These are phyloP conservation scores for Phalaenopsis hybrid DNA, from an alignment of 116 monocot species.

Conservation along the genomic window DNA sequence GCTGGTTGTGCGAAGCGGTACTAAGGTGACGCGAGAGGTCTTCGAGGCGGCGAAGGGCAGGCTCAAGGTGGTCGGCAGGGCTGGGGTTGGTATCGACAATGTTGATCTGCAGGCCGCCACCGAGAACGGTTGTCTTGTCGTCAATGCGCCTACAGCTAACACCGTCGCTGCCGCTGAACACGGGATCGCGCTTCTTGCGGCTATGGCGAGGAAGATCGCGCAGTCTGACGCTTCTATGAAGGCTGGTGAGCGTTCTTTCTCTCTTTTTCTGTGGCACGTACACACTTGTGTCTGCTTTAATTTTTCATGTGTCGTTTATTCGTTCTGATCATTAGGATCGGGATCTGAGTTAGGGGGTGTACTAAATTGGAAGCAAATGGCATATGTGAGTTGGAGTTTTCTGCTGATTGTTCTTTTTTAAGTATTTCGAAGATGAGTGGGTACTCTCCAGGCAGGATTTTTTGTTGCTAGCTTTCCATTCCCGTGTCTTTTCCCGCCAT, in stretches of 20 bases:
- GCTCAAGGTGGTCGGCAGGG: constrained; percentile 71
- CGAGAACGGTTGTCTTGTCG: constrained; percentile 73
- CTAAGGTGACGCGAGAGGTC: constrained; percentile 78
- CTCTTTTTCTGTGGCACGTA: not conserved
- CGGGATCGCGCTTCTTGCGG: constrained; percentile 62
- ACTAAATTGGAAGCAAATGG: not conserved
- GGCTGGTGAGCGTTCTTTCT: constrained; percentile 35
- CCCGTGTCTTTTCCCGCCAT: not conserved
- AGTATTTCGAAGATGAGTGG: not conserved
- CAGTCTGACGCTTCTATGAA: constrained; percentile 71
- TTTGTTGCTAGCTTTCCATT: not conserved
- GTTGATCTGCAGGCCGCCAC: constrained; percentile 86
- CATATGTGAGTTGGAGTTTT: not conserved
- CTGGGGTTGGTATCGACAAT: constrained; percentile 91
- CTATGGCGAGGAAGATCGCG: constrained; percentile 72
- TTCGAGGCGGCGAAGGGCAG: constrained; percentile 65
- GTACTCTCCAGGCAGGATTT: not conserved
- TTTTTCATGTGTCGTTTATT: not conserved
- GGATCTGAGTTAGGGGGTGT: constrained; percentile 3
- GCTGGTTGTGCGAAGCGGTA: constrained; percentile 71
- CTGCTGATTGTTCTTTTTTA: not conserved
- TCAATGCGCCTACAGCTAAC: constrained; percentile 82
- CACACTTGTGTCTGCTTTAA: too few relatives aligned
- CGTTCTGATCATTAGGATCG: not conserved
- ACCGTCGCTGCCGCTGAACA: constrained; percentile 83